Conservation (phyloP, 441 rosid species). For the Flueggea neowawraea region DNA sequence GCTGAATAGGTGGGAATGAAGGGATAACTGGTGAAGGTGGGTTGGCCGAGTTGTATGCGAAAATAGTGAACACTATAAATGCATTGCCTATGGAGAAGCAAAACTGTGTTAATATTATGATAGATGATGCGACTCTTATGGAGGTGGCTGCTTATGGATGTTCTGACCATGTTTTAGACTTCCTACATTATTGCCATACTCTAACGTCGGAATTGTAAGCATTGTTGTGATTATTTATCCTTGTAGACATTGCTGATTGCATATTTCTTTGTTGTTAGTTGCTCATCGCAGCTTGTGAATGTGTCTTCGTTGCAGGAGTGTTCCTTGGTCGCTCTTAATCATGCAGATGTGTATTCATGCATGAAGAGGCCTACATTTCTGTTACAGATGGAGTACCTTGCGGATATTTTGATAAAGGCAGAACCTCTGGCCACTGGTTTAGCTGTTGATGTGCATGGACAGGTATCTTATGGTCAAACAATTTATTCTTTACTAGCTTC, state of each 20-base stretch:
- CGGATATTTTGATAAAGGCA: conserved; percentile 69
- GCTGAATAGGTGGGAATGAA: conserved; percentile 37
- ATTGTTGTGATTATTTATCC: not conserved
- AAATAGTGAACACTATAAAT: conserved; percentile 40
- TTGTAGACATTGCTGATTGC: not conserved
- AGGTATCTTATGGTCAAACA: conserved; percentile 35
- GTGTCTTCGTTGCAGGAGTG: conserved; percentile 47
- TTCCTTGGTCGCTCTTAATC: conserved; percentile 66
- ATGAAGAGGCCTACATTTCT: conserved; percentile 47
- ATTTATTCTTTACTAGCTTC: no score
- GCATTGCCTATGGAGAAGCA: conserved; percentile 37
- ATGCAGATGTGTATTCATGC: conserved; percentile 64
- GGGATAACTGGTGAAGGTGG: conserved; percentile 34
- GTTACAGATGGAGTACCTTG: conserved; percentile 62
- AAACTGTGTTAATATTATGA: conserved; percentile 57
- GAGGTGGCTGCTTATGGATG: conserved; percentile 74
- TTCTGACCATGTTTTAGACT: conserved; percentile 61
- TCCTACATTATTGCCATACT: conserved; percentile 81
- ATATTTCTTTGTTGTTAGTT: not conserved
- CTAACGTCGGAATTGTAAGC: conserved; percentile 72
- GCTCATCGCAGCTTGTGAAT: not conserved
- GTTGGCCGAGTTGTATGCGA: conserved; percentile 45
- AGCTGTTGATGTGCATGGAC: conserved; percentile 93
- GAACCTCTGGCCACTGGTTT: conserved; percentile 91
- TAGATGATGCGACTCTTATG: conserved; percentile 82